These are phyloP conservation scores for Fusarium oligoseptatum DNA, from an alignment of 2,329 filamentous ascomycete species.

Conservation along the genomic window DNA sequence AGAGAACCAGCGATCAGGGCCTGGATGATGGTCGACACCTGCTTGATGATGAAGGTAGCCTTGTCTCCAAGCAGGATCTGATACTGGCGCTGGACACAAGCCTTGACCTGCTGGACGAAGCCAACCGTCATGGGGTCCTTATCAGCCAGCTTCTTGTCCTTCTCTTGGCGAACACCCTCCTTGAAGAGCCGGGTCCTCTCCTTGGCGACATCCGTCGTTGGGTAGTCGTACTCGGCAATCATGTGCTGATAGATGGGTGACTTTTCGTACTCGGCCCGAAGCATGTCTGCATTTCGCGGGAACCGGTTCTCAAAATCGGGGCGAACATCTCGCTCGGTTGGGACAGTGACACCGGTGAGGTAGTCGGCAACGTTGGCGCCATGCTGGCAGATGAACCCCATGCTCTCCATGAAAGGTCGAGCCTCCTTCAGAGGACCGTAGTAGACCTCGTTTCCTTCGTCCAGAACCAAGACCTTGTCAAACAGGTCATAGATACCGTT, in stretches of 20 bases:
- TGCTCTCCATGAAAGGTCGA: conserved; percentile 72
- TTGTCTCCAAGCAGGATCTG: conserved; percentile 76
- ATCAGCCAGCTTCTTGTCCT: conserved; percentile 65
- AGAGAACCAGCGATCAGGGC: conserved; percentile 75
- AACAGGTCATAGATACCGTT: conserved; percentile 78
- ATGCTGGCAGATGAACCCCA: conserved; percentile 73
- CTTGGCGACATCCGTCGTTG: conserved; percentile 61
- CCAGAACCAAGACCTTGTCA: conserved; percentile 77
- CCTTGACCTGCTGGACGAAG: conserved; percentile 67
- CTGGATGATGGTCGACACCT: conserved; percentile 68
- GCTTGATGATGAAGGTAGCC: conserved; percentile 73
- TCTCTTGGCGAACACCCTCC: conserved; percentile 65
- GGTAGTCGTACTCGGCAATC: conserved; percentile 69
- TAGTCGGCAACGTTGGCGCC: conserved; percentile 76
- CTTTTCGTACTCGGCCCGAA: conserved; percentile 65
- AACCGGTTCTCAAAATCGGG: conserved; percentile 55
- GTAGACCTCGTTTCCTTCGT: conserved; percentile 75
- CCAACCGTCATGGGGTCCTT: conserved; percentile 68
- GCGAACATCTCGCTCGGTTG: conserved; percentile 75
- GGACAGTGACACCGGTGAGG: conserved; percentile 74
- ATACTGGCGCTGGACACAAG: conserved; percentile 71
- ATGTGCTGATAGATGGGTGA: conserved; percentile 64
- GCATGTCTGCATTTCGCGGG: conserved; percentile 58
- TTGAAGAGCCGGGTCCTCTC: conserved; percentile 66
- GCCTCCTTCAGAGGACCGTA: conserved; percentile 72